Conservation (phyloP, 2,329 filamentous ascomycete genomes). For the Microascus cirrosus region DNA sequence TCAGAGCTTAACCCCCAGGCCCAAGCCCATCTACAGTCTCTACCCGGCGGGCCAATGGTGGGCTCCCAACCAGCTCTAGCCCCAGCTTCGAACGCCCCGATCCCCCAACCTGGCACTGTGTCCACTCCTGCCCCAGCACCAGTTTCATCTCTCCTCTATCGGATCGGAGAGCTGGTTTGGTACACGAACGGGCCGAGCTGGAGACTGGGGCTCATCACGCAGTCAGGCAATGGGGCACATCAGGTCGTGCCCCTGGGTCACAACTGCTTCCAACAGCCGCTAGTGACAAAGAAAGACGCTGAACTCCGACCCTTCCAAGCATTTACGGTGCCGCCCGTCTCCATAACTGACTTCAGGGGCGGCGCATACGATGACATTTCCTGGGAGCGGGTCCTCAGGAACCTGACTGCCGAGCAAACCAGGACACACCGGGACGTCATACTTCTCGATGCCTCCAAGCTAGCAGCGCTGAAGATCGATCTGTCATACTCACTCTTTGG, state of each 20-base stretch:
- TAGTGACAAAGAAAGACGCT: slow-evolving; percentile 23
- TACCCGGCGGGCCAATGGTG: background rate
- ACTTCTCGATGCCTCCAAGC: slow-evolving; percentile 38
- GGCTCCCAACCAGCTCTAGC: background rate
- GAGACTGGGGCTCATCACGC: slow-evolving; percentile 33
- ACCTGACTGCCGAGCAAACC: slow-evolving; percentile 15
- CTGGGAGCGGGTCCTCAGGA: slow-evolving; percentile 24
- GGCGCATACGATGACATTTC: slow-evolving; percentile 27
- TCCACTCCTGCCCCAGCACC: slow-evolving; percentile 2
- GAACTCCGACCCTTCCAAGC: slow-evolving; percentile 39
- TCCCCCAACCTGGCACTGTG: background rate
- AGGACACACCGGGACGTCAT: slow-evolving; percentile 11
- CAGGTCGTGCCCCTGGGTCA: slow-evolving; percentile 30
- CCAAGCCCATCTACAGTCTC: background rate
- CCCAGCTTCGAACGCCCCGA: background rate
- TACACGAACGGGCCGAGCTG: slow-evolving; percentile 33
- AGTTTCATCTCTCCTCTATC: slow-evolving; percentile 25
- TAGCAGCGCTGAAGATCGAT: slow-evolving; percentile 36
- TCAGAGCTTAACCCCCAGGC: background rate
- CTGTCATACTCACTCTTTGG: slow-evolving; percentile 38
- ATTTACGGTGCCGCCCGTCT: slow-evolving; percentile 35
- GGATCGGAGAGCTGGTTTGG: slow-evolving; percentile 39
- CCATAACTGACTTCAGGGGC: slow-evolving; percentile 24
- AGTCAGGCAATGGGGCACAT: slow-evolving; percentile 17
- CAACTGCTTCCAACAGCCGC: slow-evolving; percentile 22